Base-by-base conservation (phyloP, 2,329 filamentous ascomycete genomes). In the Fusarium sp. region DNA sequence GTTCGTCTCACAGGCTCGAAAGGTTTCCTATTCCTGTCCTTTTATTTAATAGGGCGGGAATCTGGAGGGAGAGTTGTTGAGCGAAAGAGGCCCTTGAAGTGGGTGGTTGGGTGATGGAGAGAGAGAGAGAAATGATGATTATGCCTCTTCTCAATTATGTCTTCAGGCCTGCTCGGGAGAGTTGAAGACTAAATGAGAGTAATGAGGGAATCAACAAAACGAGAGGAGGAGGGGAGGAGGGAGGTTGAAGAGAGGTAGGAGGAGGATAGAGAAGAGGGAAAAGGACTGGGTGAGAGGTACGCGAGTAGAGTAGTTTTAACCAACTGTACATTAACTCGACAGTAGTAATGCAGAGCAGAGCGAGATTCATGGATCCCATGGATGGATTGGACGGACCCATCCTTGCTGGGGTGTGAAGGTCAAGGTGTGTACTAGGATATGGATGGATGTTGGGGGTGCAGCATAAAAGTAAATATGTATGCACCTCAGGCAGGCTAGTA, bases 271-370 rank as follows among this genome's bases (percentile, higher is more conserved):
- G 80, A 80, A 82, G 81, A 82, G 79, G 82, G 82, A 83, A 83
- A 85, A 84, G 84, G 85, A 86, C 83, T 85, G 84, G 84, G 82
- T 82, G 81, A 85, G 82, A 86, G 75, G 75, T 74, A 61, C 66
- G 63, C 63, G 68, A 74, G 74, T 77, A 78, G 78, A 74, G 75
- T 78, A 78, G 78, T 79, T 80, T 80, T 79, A 79, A 79, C 72
- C 63, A 73, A 61, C 59, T 67, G 63, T 53, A 42, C 49, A 53
- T 53, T 28, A 53, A 53, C 18, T 53, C 41, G 27, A 25, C 30
- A 30, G 45, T 30, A 50, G 49, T 37, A 69, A 67, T 69, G 57
- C 58, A 50, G 51, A 43, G 61, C 51, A 46, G 67, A 61, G 53
- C 53, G 58, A 69, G 48, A 56, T 66, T 63, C 63, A 65, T 64